A percentile compares a stretch with the other conserved stretches of the same genome.
phyloP scores from a whole-genome alignment of 2,329 filamentous ascomycete species.

The Blastomyces emzantsi region DNA sequence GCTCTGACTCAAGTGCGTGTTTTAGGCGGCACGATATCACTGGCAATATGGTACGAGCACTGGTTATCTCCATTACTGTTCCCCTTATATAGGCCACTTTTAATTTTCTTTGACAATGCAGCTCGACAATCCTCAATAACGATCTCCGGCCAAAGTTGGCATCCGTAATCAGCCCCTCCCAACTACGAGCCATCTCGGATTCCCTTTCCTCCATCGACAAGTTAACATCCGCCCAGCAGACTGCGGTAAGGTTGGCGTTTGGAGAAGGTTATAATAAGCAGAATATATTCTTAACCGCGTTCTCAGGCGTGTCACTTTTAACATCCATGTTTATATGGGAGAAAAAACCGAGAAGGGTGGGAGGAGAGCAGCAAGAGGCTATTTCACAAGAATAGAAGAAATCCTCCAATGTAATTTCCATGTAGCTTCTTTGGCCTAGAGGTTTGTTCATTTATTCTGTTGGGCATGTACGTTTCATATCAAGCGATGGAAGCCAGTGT shows the following conservation, averaged over 20 bases:
- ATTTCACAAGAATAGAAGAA: neutral
- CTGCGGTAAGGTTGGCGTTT: neutral
- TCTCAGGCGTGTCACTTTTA: neutral
- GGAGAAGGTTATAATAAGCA: conserved; percentile 5
- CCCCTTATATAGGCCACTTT: neutral
- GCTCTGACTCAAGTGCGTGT: conserved; percentile 32
- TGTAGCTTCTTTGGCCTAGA: neutral
- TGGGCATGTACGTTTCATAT: neutral
- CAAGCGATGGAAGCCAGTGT: neutral
- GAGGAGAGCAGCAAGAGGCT: neutral
- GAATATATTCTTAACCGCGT: neutral
- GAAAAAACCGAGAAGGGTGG: neutral
- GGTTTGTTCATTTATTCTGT: neutral
- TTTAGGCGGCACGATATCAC: conserved; percentile 30
- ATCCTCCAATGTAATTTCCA: neutral
- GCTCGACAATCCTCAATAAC: conserved; percentile 5
- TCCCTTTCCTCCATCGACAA: neutral
- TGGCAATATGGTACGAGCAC: conserved; percentile 26
- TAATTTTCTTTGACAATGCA: neutral
- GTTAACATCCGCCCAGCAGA: neutral
- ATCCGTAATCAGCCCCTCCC: neutral
- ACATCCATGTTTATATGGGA: neutral
- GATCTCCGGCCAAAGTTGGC: neutral
- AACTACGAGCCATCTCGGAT: neutral
- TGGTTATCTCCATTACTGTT: neutral